Evolutionary conservation across 2,329 filamentous ascomycete genomes (phyloP).

Genomic region (Talaromyces rugulosus): DNA sequence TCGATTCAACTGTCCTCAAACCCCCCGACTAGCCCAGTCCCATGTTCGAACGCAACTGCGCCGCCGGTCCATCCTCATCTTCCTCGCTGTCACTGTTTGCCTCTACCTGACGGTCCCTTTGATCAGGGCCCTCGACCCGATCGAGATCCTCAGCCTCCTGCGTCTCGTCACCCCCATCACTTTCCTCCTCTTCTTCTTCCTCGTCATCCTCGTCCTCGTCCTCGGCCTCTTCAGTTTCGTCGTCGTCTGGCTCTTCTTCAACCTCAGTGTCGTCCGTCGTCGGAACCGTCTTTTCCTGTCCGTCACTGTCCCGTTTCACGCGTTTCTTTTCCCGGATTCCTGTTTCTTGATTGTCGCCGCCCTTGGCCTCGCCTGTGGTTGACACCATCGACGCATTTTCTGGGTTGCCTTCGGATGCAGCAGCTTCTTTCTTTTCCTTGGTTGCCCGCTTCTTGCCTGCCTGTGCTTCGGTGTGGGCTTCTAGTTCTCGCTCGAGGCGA

Average conservation of each 20-base stretch:
- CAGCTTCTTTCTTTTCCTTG: slow-evolving; percentile 41
- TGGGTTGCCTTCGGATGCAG: slow-evolving; percentile 20
- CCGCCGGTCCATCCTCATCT: slow-evolving; percentile 14
- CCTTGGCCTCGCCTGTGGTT: not conserved
- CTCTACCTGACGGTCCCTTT: slow-evolving; percentile 12
- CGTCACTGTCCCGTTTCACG: slow-evolving; percentile 17
- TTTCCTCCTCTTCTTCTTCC: slow-evolving; percentile 20
- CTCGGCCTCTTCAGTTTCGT: slow-evolving; percentile 8
- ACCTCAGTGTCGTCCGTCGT: slow-evolving; percentile 18
- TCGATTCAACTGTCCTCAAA: not conserved
- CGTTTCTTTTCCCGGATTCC: slow-evolving; percentile 2
- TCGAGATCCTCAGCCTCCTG: slow-evolving; percentile 31
- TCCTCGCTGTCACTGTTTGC: slow-evolving; percentile 13
- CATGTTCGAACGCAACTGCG: slow-evolving; percentile 14
- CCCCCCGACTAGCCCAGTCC: slow-evolving; percentile 9
- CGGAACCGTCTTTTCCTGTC: slow-evolving; percentile 23
- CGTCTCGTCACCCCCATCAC: slow-evolving; percentile 19
- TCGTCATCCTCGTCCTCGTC: slow-evolving; percentile 5
- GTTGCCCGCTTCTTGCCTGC: slow-evolving; percentile 31
- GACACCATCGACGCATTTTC: not conserved
- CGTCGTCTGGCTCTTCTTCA: slow-evolving; percentile 19
- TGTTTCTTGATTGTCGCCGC: slow-evolving; percentile 14
- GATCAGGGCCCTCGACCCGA: slow-evolving; percentile 35
- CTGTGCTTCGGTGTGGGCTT: slow-evolving; percentile 37
- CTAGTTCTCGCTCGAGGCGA: slow-evolving; percentile 57